Evolutionary conservation across 202 grass and related monocot genomes (phyloP).

Genomic region (Schoenoplectus tabernaemontani): DNA sequence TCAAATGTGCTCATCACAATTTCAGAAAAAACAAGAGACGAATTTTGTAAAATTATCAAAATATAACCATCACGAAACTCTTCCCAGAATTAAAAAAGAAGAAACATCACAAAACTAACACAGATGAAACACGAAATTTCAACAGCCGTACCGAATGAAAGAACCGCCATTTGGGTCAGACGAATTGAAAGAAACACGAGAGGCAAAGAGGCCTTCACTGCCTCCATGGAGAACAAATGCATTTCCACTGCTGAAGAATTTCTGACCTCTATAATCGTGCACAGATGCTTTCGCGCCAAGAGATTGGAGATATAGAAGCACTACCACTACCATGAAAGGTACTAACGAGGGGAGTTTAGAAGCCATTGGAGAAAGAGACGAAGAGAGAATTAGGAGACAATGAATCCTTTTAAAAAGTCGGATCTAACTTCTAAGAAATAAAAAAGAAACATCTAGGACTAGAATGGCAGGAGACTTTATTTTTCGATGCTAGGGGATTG

Average conservation of each 20-base stretch:
- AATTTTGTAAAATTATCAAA: neutral
- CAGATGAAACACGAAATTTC: neutral
- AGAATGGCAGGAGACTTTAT: neutral
- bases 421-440: conserved; percentile 19
- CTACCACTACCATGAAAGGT: conserved; percentile 4
- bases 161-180: conserved; percentile 36
- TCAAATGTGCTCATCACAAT: neutral
- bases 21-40: neutral
- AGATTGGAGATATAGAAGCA: conserved; percentile 25
- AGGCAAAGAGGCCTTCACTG: conserved; percentile 73
- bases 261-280: conserved; percentile 56
- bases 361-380: conserved; percentile 27
- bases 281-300: conserved; percentile 45
- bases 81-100: neutral
- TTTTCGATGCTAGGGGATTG: conserved; percentile 12
- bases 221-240: conserved; percentile 71
- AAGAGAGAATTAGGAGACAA: neutral
- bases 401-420: conserved; percentile 23
- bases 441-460: neutral
- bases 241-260: conserved; percentile 42
- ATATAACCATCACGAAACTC: neutral
- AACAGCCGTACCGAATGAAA: conserved; percentile 58
- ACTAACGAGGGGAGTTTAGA: neutral
- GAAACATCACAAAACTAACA: neutral
- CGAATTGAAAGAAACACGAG: conserved; percentile 23